A percentile compares a stretch with the other conserved stretches of the same genome.
Evolutionary conservation across 768 basidiomycete genomes (phyloP).

Genomic region (Nidularia pulvinata): DNA sequence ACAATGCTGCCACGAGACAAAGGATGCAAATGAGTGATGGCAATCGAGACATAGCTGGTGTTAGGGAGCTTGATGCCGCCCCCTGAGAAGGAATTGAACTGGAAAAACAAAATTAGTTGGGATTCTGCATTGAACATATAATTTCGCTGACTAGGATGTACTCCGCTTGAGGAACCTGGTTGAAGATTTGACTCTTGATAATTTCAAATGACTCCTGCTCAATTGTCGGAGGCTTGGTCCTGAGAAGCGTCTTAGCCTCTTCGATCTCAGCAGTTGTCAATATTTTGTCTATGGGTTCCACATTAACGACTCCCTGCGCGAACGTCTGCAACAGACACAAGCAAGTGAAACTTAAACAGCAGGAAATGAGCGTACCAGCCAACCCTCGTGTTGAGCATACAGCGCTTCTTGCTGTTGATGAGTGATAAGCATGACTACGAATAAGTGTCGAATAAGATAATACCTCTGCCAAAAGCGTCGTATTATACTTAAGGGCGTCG

Average conservation of each 20-base stretch:
- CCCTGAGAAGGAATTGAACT: slow-evolving; percentile 30
- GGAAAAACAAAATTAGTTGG: background rate
- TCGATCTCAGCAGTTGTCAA: slow-evolving; percentile 16
- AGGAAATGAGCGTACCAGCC: slow-evolving; percentile 15
- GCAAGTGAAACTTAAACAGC: background rate
- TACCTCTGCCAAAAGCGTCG: slow-evolving; percentile 21
- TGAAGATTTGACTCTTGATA: slow-evolving; percentile 21
- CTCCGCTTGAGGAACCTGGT: slow-evolving; percentile 23
- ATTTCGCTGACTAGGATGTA: slow-evolving; percentile 19
- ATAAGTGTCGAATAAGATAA: background rate
- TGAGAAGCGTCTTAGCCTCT: slow-evolving; percentile 15
- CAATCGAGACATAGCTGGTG: slow-evolving; percentile 30
- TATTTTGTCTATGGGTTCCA: slow-evolving; percentile 21
- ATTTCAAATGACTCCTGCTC: slow-evolving; percentile 20
- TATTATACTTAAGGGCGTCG: slow-evolving; percentile 24
- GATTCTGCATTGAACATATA: background rate
- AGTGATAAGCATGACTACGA: slow-evolving; percentile 2
- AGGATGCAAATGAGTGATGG: slow-evolving; percentile 35
- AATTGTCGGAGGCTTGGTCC: slow-evolving; percentile 21
- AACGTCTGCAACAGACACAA: slow-evolving; percentile 18
- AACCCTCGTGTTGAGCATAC: slow-evolving; percentile 21
- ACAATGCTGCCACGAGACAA: slow-evolving; percentile 43
- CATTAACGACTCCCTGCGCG: slow-evolving; percentile 20
- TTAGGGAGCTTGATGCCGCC: slow-evolving; percentile 20
- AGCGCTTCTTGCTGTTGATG: slow-evolving; percentile 18